Evolutionary conservation across 257 asterid species (phyloP), one percentile per base, ranked within the genome.

Genomic region (Verbascum thapsus): DNA sequence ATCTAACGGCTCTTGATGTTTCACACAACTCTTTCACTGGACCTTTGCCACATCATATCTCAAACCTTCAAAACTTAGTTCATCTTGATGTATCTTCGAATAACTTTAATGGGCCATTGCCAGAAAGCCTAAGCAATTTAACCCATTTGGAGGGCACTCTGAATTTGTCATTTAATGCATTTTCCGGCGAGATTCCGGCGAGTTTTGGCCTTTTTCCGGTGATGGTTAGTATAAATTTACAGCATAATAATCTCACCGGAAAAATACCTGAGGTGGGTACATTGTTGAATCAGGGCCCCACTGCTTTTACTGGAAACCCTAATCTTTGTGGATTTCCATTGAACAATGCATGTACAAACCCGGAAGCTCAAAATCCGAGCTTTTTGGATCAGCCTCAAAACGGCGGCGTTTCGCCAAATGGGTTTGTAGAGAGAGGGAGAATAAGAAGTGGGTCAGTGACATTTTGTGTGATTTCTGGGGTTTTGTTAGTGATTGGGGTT

Each of bases 261-360:
- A 90, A 90, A 64, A 78, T 94, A 69, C 99, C 99, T 60, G 77
- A 77, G 76, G 84, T 73, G 62, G 99, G 96, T 10, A 79, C 97
- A 0, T 71, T 90, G 52, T 62, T 90, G 57, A 94, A 94, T 75
- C 99, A 94, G 82, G 97, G 99, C 0, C 99, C 99, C 35, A 94
- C 99, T 30, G 99, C 97, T 13, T 94, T 94, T 64, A 68, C 90
- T 0, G 97, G 95, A 43, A 94, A 94, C 61, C 86, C 83, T 7
- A 64, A 63, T 67, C 95, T 94, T 18, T 94, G 99, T 68, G 99
- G 99, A 39, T 94, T 90, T 68, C 99, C 99, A 1, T 71, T 85
- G 26, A 76, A 67, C 16, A 74, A 34, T 38, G 76, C 81, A 11
- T 94, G 99, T 43, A 22, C 76, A 12, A 82, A 61, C 32, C 90